phyloP scores from a whole-genome alignment of 805 yeast genomes.

The Saccharomyces kudriavzevii region DNA sequence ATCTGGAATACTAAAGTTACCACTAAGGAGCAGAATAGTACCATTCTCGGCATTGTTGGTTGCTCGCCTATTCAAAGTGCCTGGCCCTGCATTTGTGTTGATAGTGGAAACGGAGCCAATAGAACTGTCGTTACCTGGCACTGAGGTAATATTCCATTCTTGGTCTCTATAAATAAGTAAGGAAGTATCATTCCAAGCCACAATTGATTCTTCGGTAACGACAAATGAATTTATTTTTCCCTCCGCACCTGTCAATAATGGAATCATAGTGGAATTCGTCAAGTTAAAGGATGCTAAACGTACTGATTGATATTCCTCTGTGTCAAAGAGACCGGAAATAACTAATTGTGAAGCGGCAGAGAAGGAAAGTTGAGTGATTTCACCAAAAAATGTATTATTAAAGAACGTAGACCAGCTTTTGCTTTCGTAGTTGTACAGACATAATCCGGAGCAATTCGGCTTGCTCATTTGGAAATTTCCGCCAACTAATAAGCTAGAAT shows the following conservation, averaged over 20 bases:
- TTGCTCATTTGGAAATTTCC: slow-evolving; percentile 63
- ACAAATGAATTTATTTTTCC: slow-evolving; percentile 14
- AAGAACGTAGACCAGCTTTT: slow-evolving; percentile 44
- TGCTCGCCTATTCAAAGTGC: not conserved
- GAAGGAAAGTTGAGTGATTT: slow-evolving; percentile 47
- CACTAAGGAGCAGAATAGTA: slow-evolving; percentile 29
- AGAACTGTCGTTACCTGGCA: slow-evolving; percentile 5
- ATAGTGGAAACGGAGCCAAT: not conserved
- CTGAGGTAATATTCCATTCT: slow-evolving; percentile 4
- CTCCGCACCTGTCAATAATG: slow-evolving; percentile 8
- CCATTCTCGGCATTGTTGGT: not conserved
- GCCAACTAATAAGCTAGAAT: slow-evolving; percentile 46
- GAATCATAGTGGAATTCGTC: slow-evolving; percentile 4
- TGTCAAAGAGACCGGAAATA: slow-evolving; percentile 48
- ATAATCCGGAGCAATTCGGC: slow-evolving; percentile 51
- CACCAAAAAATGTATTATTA: slow-evolving; percentile 39
- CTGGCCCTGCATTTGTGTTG: not conserved
- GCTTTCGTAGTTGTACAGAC: slow-evolving; percentile 51
- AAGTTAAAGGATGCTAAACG: slow-evolving; percentile 36
- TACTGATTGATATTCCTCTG: slow-evolving; percentile 32
- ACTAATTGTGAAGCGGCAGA: slow-evolving; percentile 33
- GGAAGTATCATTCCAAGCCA: slow-evolving; percentile 17
- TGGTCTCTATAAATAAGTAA: slow-evolving; percentile 6
- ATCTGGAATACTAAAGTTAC: slow-evolving; percentile 31
- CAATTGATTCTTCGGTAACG: slow-evolving; percentile 5